A percentile compares a stretch with the other conserved stretches of the same genome.
These are phyloP conservation scores for Begonia peltatifolia DNA, from an alignment of 306 rosid species.

Conservation along the genomic window DNA sequence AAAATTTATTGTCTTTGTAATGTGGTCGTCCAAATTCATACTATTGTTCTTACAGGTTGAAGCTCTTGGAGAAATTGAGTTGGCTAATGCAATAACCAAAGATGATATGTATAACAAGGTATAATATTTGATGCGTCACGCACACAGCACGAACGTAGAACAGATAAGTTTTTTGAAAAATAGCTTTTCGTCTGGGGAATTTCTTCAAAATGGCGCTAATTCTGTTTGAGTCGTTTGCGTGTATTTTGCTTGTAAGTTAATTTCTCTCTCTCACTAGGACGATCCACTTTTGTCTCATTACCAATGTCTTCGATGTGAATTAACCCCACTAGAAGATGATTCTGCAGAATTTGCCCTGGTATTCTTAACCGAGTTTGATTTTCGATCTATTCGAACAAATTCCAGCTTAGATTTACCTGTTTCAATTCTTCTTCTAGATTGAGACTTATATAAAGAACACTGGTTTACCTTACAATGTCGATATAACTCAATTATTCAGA, in stretches of 20 bases:
- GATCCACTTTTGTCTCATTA: slow-evolving; percentile 12
- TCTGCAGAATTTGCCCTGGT: slow-evolving; percentile 63
- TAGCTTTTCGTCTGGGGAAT: no score
- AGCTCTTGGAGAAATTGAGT: background rate
- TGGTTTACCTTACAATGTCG: slow-evolving; percentile 43
- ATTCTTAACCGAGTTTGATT: background rate
- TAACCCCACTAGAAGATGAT: slow-evolving; percentile 38
- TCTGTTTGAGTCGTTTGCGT: background rate
- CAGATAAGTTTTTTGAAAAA: no score
- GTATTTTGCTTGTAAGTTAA: background rate
- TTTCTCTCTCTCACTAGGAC: background rate
- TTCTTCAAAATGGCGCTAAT: no score
- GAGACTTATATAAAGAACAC: slow-evolving; percentile 53
- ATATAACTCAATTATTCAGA: slow-evolving; percentile 49
- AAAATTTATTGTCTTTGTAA: background rate
- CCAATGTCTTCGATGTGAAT: slow-evolving; percentile 52
- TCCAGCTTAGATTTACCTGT: no score
- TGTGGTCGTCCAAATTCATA: background rate
- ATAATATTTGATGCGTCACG: background rate
- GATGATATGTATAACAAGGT: background rate
- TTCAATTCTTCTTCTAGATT: slow-evolving; percentile 20
- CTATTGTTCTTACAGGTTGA: background rate
- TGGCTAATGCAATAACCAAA: background rate
- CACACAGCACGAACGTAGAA: no score
- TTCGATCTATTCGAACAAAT: no score